phyloP scores from a whole-genome alignment of 148 eudicot genomes.

The Rhododendron simsii region DNA sequence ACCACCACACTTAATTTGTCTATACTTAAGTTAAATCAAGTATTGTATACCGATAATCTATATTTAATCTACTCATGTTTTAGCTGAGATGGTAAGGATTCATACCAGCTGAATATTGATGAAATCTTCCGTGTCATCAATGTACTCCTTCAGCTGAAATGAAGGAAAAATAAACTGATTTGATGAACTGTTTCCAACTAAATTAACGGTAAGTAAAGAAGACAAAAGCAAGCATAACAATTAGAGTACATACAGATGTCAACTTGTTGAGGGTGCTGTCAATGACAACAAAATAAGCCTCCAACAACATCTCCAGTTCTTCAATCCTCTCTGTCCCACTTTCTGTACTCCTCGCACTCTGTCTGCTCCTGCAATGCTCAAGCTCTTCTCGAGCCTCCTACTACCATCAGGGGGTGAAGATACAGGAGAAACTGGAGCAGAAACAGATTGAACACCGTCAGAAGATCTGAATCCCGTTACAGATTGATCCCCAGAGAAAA shows the following conservation, averaged over 20 bases:
- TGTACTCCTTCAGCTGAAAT: slow-evolving; percentile 95
- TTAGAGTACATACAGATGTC: slow-evolving; percentile 57
- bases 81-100: slow-evolving; percentile 4
- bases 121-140: slow-evolving; percentile 97
- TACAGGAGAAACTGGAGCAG: slow-evolving; percentile 96
- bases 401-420: slow-evolving; percentile 61
- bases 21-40: background rate
- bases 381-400: slow-evolving; percentile 71
- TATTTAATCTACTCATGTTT: background rate
- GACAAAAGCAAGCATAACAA: background rate
- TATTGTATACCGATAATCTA: background rate
- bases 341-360: slow-evolving; percentile 74
- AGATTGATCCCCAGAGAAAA: slow-evolving; percentile 77
- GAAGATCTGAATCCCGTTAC: slow-evolving; percentile 52
- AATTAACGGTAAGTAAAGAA: background rate
- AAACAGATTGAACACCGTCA: slow-evolving; percentile 58
- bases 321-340: slow-evolving; percentile 70
- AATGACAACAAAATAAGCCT: slow-evolving; percentile 95
- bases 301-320: slow-evolving; percentile 95
- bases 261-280: slow-evolving; percentile 96
- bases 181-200: background rate
- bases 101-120: slow-evolving; percentile 97
- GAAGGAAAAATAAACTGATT: background rate
- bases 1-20: background rate
- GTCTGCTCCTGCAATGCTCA: slow-evolving; percentile 92